Conservation (phyloP, 2,329 filamentous ascomycete genomes). For the Fusarium newnesense region DNA sequence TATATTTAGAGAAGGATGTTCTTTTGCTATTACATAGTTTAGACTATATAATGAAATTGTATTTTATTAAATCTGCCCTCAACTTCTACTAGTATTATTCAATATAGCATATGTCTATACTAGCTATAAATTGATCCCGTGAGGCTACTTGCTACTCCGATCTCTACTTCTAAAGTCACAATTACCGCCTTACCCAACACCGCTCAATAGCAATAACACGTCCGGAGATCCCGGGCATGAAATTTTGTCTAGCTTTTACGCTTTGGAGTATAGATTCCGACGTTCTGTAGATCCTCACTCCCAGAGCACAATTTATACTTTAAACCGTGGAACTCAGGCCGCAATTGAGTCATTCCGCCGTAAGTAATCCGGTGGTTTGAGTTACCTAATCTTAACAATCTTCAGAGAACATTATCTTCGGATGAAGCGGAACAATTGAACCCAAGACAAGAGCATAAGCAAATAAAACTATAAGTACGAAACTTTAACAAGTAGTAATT, state of each 20-base stretch:
- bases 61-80: too few relatives aligned
- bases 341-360: accelerated
- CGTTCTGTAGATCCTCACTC: not conserved
- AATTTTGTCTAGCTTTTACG: not conserved
- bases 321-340: not conserved
- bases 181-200: not conserved
- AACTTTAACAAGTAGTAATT: not conserved
- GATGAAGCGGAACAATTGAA: not conserved
- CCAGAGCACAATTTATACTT: not conserved
- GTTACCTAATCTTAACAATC: not conserved
- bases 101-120: too few relatives aligned
- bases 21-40: too few relatives aligned
- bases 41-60: too few relatives aligned
- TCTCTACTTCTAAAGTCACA: too few relatives aligned
- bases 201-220: accelerated
- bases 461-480: not conserved
- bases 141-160: too few relatives aligned
- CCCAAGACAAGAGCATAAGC: not conserved
- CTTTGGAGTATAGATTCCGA: not conserved
- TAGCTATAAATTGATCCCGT: too few relatives aligned
- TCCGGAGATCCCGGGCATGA: not conserved
- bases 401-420: not conserved
- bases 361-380: accelerated
- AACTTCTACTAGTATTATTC: too few relatives aligned
- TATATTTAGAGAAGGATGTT: too few relatives aligned